Evolutionary conservation across 1,139 yeast species (phyloP).

Genomic region (Oligophagozyma castellii): DNA sequence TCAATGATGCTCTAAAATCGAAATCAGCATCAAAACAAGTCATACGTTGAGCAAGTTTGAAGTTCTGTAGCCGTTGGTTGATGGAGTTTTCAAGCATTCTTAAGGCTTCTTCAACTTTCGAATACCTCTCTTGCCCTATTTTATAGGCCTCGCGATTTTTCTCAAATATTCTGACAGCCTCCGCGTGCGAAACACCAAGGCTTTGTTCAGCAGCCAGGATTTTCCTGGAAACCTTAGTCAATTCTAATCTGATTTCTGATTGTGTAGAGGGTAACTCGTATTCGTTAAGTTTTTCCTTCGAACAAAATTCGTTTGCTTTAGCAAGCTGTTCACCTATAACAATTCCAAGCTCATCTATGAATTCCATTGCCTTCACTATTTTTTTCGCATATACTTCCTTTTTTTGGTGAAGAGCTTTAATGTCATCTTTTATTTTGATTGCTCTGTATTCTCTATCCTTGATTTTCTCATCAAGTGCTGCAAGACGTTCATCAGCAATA

Average conservation of each 20-base stretch:
- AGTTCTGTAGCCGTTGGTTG: constrained; percentile 35
- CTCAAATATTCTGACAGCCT: constrained; percentile 27
- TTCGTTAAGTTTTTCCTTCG: constrained; percentile 19
- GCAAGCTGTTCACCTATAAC: constrained; percentile 21
- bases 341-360: constrained; percentile 18
- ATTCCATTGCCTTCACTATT: constrained; percentile 17
- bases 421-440: constrained; percentile 16
- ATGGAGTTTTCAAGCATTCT: constrained; percentile 27
- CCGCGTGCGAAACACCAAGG: constrained; percentile 32
- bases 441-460: constrained; percentile 17
- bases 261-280: constrained; percentile 20
- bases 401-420: constrained; percentile 9
- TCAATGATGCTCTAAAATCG: constrained; percentile 46
- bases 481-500: constrained; percentile 5
- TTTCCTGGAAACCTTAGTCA: constrained; percentile 24
- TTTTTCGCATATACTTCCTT: constrained; percentile 6
- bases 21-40: constrained; percentile 34
- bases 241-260: constrained; percentile 27
- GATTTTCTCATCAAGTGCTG: constrained; percentile 16
- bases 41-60: constrained; percentile 33
- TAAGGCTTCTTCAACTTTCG: constrained; percentile 22
- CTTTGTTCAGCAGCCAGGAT: constrained; percentile 28
- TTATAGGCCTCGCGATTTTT: constrained; percentile 25
- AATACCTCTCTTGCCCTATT: constrained; percentile 25
- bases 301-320: constrained; percentile 26